Conservation (phyloP, 805 yeast genomes). For the Candida qinlingensis region DNA sequence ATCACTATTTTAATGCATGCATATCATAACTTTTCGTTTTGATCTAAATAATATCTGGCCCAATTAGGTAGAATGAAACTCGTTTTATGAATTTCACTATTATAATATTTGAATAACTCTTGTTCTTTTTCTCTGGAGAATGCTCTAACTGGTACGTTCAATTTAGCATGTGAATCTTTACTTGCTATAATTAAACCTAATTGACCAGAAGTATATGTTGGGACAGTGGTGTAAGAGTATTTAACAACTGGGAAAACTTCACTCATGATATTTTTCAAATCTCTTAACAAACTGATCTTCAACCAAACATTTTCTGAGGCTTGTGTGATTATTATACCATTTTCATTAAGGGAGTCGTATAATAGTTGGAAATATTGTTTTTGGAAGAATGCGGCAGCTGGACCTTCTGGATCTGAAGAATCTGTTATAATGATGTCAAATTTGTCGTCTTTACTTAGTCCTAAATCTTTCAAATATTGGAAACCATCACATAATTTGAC, state of each 20-base stretch:
- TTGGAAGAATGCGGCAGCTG: conserved; percentile 87
- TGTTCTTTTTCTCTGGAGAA: conserved; percentile 41
- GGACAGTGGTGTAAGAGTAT: conserved; percentile 77
- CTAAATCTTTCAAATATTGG: conserved; percentile 50
- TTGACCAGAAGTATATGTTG: conserved; percentile 86
- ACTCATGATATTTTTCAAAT: conserved; percentile 42
- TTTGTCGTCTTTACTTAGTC: conserved; percentile 33
- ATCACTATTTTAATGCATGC: neutral
- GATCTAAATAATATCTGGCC: conserved; percentile 43
- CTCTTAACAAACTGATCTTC: conserved; percentile 46
- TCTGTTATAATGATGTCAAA: conserved; percentile 88
- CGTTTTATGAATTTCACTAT: conserved; percentile 57
- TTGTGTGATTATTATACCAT: conserved; percentile 77
- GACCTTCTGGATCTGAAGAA: conserved; percentile 93
- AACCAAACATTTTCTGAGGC: conserved; percentile 75
- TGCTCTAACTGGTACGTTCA: conserved; percentile 48
- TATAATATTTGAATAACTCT: conserved; percentile 58
- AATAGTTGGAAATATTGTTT: conserved; percentile 68
- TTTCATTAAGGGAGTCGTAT: conserved; percentile 51
- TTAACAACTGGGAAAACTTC: conserved; percentile 55
- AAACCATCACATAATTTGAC: conserved; percentile 80
- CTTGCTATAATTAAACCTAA: conserved; percentile 73
- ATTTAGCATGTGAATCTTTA: conserved; percentile 41
- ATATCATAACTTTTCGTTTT: neutral
- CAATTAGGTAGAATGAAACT: conserved; percentile 77